Percentiles rank a stretch among this genome's conserved stretches.
Evolutionary conservation across 2,329 filamentous ascomycete species (phyloP).

Genomic region (Cercospora beticola): DNA sequence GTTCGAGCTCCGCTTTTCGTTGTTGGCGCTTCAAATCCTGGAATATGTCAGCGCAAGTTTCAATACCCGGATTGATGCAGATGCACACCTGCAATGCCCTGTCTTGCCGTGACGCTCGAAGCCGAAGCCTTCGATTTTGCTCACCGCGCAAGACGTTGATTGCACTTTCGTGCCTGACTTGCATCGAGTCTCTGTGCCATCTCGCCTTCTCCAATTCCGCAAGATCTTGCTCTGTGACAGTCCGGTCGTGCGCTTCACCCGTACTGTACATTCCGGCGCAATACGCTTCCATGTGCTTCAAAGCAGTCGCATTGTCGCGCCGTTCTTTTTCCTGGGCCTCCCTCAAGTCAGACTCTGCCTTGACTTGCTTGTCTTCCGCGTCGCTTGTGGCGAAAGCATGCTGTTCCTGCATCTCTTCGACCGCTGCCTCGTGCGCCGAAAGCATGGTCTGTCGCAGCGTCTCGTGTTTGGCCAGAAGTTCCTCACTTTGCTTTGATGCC

Average conservation of each 20-base stretch:
- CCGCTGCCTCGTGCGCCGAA: conserved; percentile 22
- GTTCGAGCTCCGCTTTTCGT: conserved; percentile 37
- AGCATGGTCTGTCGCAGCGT: conserved; percentile 21
- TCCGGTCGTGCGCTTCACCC: conserved; percentile 36
- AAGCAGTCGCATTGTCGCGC: conserved; percentile 46
- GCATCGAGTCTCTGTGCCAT: conserved; percentile 41
- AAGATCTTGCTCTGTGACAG: conserved; percentile 47
- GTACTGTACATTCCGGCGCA: conserved; percentile 41
- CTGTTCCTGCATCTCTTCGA: conserved; percentile 35
- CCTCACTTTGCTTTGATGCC: conserved; percentile 27
- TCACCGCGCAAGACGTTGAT: conserved; percentile 50
- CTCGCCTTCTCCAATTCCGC: conserved; percentile 46
- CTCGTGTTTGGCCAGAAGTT: conserved; percentile 27
- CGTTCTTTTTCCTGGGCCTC: conserved; percentile 43
- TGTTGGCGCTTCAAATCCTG: conserved; percentile 38
- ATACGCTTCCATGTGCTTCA: conserved; percentile 52
- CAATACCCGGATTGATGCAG: background rate
- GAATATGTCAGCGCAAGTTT: background rate
- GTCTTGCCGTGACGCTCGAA: conserved; percentile 42
- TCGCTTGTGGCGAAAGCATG: conserved; percentile 43
- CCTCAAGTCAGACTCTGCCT: conserved; percentile 45
- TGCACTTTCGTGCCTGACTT: conserved; percentile 45
- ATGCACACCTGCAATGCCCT: conserved; percentile 35
- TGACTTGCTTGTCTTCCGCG: conserved; percentile 48
- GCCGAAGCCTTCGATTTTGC: conserved; percentile 43